Base-by-base conservation (phyloP, 257 asterid species). In the Primulina huaijiensis region DNA sequence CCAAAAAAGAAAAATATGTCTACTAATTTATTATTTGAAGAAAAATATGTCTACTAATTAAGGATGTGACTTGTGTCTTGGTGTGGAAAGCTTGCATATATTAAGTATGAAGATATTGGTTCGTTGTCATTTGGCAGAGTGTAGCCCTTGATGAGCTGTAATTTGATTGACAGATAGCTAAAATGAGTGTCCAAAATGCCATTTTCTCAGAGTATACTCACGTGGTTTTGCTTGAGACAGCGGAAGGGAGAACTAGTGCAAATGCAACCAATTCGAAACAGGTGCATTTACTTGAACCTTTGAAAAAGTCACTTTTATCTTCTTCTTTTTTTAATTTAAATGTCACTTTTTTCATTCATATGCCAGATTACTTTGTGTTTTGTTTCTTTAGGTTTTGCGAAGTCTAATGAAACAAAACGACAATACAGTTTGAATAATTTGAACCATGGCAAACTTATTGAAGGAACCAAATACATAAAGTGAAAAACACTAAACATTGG, bases 161-260 rank as follows among this genome's bases (percentile, higher is more conserved):
- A 11, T 67, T 62, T 27, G n/a, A 38, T 73, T 64, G 61, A 71
- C 95, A 93, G 99, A 69, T 94, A 69, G 90, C 93, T 31, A 85
- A 88, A 73, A 75, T 89, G 85, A 94, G 97, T 67, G 63, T 69
- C 61, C 86, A 79, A 73, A 70, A 76, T 64, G 64, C 75, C 69
- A 29, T 83, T 60, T 58, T 89, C 53, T 94, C 97, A 6, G 99
- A 94, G 81, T 86, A 76, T 61, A 82, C 97, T 27, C 78, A 69
- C 70, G 84, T 91, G 88, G 65, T 79, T 59, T 78, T 88, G 84
- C 81, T 82, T 7, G 90, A 82, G 83, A 81, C 81, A 0, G 86
- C 71, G 70, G 79, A 38, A 62, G 81, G 77, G 77, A 85, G 71
- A 68, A 8, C 68, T 69, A 70, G 37, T 46, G 35, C 80, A 14